Evolutionary conservation across 176 grass and related monocot genomes (phyloP).

Genomic region (Lolium multiflorum): DNA sequence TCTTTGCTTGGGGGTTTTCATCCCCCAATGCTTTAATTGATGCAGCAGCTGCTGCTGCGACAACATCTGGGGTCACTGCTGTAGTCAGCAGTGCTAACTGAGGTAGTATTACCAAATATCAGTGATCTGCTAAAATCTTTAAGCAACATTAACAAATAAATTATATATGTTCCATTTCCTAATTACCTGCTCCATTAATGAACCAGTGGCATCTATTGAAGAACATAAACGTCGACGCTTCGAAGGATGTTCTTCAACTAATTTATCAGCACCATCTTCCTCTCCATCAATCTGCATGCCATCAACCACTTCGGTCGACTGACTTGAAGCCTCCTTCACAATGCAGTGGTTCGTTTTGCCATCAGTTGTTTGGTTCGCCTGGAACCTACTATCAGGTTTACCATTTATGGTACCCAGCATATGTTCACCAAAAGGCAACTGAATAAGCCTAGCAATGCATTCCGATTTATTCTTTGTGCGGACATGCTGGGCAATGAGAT

Average conservation of each 20-base stretch:
- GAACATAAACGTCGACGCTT: conserved; percentile 67
- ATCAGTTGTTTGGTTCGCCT: conserved; percentile 48
- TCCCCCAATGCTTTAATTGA: conserved; percentile 66
- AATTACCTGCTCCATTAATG: conserved; percentile 86
- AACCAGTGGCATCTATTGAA: conserved; percentile 60
- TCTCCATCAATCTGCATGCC: conserved; percentile 61
- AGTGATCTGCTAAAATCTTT: conserved; percentile 20
- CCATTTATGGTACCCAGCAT: conserved; percentile 69
- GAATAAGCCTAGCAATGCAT: conserved; percentile 94
- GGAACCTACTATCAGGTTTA: conserved; percentile 60
- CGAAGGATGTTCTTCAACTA: conserved; percentile 57
- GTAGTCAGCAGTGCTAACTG: conserved; percentile 81
- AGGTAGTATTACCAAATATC: conserved; percentile 47
- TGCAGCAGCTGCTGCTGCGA: conserved; percentile 72
- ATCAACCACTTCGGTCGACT: conserved; percentile 48
- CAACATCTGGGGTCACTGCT: conserved; percentile 63
- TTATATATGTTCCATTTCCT: conserved; percentile 8
- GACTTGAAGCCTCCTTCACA: conserved; percentile 55
- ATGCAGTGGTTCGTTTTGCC: conserved; percentile 47
- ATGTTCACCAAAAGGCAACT: conserved; percentile 95
- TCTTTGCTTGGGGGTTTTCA: conserved; percentile 70
- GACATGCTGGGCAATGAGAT: conserved; percentile 94
- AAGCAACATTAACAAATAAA: background rate
- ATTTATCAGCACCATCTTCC: conserved; percentile 56
- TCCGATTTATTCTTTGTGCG: conserved; percentile 92